These are phyloP conservation scores for Lentinula lateritia DNA, from an alignment of 768 basidiomycete species.

Conservation along the genomic window DNA sequence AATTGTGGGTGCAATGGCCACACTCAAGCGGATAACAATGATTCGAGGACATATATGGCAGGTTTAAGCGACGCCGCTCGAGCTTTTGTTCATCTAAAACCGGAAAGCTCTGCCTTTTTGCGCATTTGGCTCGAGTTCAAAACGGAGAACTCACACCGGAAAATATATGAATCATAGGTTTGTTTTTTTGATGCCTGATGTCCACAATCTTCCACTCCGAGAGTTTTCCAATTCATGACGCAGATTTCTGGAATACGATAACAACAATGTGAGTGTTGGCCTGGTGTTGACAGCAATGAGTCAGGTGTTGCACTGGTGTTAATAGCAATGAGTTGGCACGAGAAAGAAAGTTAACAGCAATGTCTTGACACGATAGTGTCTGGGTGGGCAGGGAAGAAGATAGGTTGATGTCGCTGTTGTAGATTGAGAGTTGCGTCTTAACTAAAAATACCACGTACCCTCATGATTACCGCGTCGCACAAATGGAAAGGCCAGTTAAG, in stretches of 20 bases:
- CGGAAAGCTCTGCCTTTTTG: too few relatives aligned
- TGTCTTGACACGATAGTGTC: too few relatives aligned
- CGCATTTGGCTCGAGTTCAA: too few relatives aligned
- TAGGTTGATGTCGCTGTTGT: constrained; percentile 31
- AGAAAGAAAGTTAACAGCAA: constrained; percentile 26
- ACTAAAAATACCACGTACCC: constrained; percentile 23
- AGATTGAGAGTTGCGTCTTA: neutral
- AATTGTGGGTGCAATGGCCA: neutral
- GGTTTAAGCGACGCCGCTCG: too few relatives aligned
- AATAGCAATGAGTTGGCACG: constrained; percentile 42
- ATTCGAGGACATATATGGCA: too few relatives aligned
- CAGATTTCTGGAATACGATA: constrained; percentile 10
- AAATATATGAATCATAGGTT: constrained; percentile 22
- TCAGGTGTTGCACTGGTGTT: too few relatives aligned
- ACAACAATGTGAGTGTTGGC: constrained; percentile 27
- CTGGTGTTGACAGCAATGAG: too few relatives aligned
- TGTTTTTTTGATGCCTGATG: constrained; percentile 24
- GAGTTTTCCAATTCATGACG: neutral
- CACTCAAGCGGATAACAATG: neutral
- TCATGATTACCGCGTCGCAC: constrained; percentile 45
- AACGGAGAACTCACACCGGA: neutral
- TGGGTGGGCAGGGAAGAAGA: constrained; percentile 47
- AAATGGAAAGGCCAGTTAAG: constrained; percentile 45
- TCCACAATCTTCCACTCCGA: constrained; percentile 33
- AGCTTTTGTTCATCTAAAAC: too few relatives aligned